Evolutionary conservation across 352 stramenopile species (phyloP).

Genomic region (Phytophthora kernoviae): DNA sequence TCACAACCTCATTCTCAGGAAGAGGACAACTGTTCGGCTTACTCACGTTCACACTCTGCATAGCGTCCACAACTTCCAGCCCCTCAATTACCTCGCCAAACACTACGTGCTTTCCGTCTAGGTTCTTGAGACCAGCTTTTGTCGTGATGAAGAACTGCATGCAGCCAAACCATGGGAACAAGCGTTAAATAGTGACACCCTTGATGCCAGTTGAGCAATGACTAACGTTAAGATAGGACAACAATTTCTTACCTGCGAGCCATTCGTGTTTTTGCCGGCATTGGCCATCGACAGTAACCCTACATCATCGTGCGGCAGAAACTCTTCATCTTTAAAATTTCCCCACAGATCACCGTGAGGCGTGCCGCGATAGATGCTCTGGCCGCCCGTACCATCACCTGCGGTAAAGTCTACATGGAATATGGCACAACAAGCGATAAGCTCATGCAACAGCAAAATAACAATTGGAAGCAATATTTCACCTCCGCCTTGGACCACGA

Average conservation of each 20-base stretch:
- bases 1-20: conserved; percentile 60
- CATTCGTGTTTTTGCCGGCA: conserved; percentile 73
- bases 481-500: conserved; percentile 89
- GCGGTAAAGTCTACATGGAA: conserved; percentile 53
- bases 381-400: conserved; percentile 73
- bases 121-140: conserved; percentile 58
- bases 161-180: conserved; percentile 4
- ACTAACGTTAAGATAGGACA: not conserved
- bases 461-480: not conserved
- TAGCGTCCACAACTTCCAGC: conserved; percentile 70
- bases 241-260: conserved; percentile 57
- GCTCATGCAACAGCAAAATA: not conserved
- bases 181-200: not conserved
- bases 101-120: conserved; percentile 96
- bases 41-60: conserved; percentile 69
- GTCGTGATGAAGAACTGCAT: conserved; percentile 83
- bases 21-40: conserved; percentile 53
- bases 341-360: conserved; percentile 74
- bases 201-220: no score
- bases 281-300: conserved; percentile 87
- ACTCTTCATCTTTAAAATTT: conserved; percentile 86
- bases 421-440: conserved; percentile 3
- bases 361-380: conserved; percentile 80
- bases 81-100: conserved; percentile 94
- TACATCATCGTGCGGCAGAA: conserved; percentile 72